Evolutionary conservation across 78 protist species (phyloP), one percentile per base, ranked within the genome.

Genomic region (Dictyostelium brefeldianum): DNA sequence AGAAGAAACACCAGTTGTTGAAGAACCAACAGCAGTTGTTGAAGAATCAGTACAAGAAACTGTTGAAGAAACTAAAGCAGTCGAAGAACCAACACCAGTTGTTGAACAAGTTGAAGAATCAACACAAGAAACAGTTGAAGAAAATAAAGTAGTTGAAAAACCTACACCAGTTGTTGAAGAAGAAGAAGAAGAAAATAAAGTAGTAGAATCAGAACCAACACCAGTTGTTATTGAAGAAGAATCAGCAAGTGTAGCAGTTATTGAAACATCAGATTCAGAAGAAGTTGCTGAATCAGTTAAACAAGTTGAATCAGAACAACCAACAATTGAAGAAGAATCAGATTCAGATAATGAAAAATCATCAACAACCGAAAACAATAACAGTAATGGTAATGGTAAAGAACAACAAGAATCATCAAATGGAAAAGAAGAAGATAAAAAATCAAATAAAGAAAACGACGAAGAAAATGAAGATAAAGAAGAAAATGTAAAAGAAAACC

Each of bases 1-100:
- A 57, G 71, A 83, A 36, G 36, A 8, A 50, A 29, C 20, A 27
- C 81, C 69, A 73, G 90, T 83, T 41, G 90, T 54, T 56, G 90
- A 50, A 31, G 70, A 43, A 48, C n/a, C 10, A 29, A 20, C 47
- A 65, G 46, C 36, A 20, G 47, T 81, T 50, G 89, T 51, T 57
- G 84, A 31, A 27, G 89, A 81, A 20, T 20, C 56, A 43, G 41
- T 25, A 69, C 27, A 10, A 14, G 2, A 41, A 48, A 46, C 62
- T 12, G 14, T 48, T 48, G 20, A 8, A 36, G 81, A 75, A 27
- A 5, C 41, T 7, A 62, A 36, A 25, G 81, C 2, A n/a, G 22
- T 74, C 25, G 56, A n/a, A 22, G 62, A 73, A 22, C 29, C 4
- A 11, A 53, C 27, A n/a, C 27, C 50, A 77, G n/a, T 17, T 18